Evolutionary conservation across 1,284 basidiomycete species (phyloP), one percentile per base, ranked within the genome.

Genomic region (Neotropicomus parvogracilis): DNA sequence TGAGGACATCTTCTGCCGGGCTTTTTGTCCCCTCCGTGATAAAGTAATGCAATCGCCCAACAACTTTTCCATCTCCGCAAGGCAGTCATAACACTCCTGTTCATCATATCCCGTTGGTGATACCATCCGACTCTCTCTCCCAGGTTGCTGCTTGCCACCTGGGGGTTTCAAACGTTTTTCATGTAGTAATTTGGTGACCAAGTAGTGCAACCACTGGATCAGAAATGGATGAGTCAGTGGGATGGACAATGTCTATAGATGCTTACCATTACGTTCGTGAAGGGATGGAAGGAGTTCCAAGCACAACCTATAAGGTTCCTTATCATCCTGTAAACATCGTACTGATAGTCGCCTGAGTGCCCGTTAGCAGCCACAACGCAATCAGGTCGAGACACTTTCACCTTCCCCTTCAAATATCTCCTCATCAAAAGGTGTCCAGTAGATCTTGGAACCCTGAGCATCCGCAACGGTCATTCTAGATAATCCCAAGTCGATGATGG

Each of bases 291-390:
- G 1, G 66, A 72, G 47, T 79, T 75, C 95, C 95, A 97, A 17
- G 73, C 65, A 37, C 72, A 71, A 3, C 76, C 67, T 36, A 79
- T 81, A 49, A 82, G 70, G 20, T 69, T 68, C 32, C 76, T 77
- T 91, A 97, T 97, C 67, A 86, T 79, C 33, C 95, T 82, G 64
- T 99, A 99, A 1, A 97, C 76, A 58, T 97, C 93, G 68, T 95
- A 98, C 65, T 99, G 95, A 58, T 89, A 85, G 63, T 95, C 91
- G 6, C 94, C 91, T 79, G 40, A 13, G 29, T 3, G 7, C 17
- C 12, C 4, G 26, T 67, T 29, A 54, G 38, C 24, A 49, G 13
- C 6, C 29, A 37, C 27, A 33, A 26, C 24, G 12, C 14, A 8
- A 45, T 38, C 7, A 16, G 24, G 42, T 46, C 13, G 6, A 20